Percentiles rank a stretch among this genome's conserved stretches.
Evolutionary conservation across 306 rosid species (phyloP).

Genomic region (Fagus sylvatica): DNA sequence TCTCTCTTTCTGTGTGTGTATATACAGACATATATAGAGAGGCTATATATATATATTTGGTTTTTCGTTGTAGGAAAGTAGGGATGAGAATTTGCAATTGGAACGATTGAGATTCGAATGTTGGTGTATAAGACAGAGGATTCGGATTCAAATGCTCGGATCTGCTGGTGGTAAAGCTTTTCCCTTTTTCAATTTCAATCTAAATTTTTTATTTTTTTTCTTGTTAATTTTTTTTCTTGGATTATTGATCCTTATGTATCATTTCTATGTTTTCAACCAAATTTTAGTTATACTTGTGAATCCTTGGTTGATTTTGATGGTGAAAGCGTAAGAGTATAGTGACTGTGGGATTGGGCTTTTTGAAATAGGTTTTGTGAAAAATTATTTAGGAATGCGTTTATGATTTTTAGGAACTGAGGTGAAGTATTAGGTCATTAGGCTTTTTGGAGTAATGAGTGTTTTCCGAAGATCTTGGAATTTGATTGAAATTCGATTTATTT

Average conservation of each 20-base stretch:
- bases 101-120: slow-evolving; percentile 54
- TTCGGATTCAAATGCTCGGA: slow-evolving; percentile 58
- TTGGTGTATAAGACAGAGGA: slow-evolving; percentile 24
- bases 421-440: slow-evolving; percentile 13
- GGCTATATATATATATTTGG: slow-evolving; percentile 10
- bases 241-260: slow-evolving; percentile 1
- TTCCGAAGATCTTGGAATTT: slow-evolving; percentile 17
- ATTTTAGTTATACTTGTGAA: not conserved
- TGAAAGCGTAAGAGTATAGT: not conserved
- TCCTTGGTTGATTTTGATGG: not conserved
- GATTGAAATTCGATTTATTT: slow-evolving; percentile 27
- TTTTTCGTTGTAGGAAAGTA: slow-evolving; percentile 1
- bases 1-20: slow-evolving; percentile 3
- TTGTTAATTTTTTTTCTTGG: not conserved
- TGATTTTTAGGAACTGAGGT: slow-evolving; percentile 32
- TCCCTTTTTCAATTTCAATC: slow-evolving; percentile 13
- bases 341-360: not conserved
- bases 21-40: no score
- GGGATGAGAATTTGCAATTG: slow-evolving; percentile 27
- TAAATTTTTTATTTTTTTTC: not conserved
- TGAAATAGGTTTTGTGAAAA: not conserved
- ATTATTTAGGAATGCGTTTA: not conserved
- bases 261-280: not conserved
- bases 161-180: slow-evolving; percentile 68
- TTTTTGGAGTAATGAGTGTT: not conserved